Conservation (phyloP, 176 grass and related monocot species). For the Oryza glaberrima region DNA sequence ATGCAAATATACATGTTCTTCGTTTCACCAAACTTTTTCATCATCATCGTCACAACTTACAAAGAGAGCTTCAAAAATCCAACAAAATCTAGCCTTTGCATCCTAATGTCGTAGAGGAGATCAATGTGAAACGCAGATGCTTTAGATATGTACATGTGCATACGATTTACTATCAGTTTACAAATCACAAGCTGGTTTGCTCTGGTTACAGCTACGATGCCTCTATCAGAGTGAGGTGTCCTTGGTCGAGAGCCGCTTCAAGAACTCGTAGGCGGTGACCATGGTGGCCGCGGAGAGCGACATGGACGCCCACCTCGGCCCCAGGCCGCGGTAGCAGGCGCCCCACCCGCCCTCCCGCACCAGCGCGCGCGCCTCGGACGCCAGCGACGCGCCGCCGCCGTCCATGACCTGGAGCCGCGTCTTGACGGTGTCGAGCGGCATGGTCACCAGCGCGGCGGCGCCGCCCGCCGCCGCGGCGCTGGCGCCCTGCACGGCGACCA, state of each 20-base stretch:
- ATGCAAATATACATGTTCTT: not conserved
- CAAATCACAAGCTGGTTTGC: not conserved
- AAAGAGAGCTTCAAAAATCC: not conserved
- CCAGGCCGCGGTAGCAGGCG: constrained; percentile 57
- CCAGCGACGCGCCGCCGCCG: constrained; percentile 31
- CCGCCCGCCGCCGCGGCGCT: constrained; percentile 61
- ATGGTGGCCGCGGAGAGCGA: constrained; percentile 52
- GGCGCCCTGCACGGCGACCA: constrained; percentile 58
- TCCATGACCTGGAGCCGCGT: constrained; percentile 70
- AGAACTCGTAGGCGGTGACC: constrained; percentile 61
- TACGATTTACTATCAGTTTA: not conserved
- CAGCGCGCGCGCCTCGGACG: constrained; percentile 39
- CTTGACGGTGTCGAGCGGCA: constrained; percentile 75
- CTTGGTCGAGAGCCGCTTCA: constrained; percentile 54
- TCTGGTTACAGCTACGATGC: not conserved
- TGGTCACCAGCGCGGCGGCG: constrained; percentile 59
- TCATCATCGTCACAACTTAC: not conserved
- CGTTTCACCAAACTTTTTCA: constrained; percentile 24
- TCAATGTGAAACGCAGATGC: not conserved
- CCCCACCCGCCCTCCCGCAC: constrained; percentile 51
- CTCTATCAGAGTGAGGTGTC: constrained; percentile 7
- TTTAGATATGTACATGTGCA: constrained; percentile 10
- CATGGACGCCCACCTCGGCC: constrained; percentile 61
- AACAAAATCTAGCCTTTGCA: not conserved
- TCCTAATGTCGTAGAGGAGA: constrained; percentile 4